Evolutionary conservation across 768 basidiomycete genomes (phyloP).

Genomic region (Inosperma sp.): DNA sequence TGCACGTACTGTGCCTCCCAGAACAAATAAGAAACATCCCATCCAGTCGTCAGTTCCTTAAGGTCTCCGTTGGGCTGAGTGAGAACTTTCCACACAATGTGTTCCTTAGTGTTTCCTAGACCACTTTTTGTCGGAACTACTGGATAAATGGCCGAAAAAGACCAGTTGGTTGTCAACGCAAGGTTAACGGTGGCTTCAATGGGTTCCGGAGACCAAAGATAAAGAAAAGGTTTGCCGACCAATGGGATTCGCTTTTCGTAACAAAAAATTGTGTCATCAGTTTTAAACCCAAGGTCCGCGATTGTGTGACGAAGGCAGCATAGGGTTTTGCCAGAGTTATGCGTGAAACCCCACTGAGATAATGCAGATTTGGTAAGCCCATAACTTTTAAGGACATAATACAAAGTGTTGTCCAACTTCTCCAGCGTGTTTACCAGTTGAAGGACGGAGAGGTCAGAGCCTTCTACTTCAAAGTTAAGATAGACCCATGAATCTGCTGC

Average conservation of each 20-base stretch:
- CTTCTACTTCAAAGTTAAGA: too few species aligned
- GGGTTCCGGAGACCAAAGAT: slow-evolving; percentile 30
- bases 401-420: too few species aligned
- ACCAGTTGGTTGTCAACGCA: slow-evolving; percentile 29
- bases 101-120: slow-evolving; percentile 13
- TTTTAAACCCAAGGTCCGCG: too few species aligned
- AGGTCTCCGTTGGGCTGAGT: slow-evolving; percentile 27
- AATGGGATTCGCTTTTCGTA: neutral
- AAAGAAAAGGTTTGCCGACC: slow-evolving; percentile 33
- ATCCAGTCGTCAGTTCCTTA: slow-evolving; percentile 24
- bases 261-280: too few species aligned
- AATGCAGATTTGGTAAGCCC: too few species aligned
- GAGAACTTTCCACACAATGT: slow-evolving; percentile 33
- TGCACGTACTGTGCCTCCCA: slow-evolving; percentile 36
- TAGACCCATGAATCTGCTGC: too few species aligned
- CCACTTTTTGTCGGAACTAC: slow-evolving; percentile 22
- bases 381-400: too few species aligned
- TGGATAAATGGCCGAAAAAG: slow-evolving; percentile 34
- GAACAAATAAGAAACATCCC: slow-evolving; percentile 34
- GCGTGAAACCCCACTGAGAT: too few species aligned
- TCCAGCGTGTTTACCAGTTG: too few species aligned
- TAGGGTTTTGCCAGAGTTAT: too few species aligned
- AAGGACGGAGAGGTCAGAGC: too few species aligned
- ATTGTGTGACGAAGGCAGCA: too few species aligned
- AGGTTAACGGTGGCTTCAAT: slow-evolving; percentile 27